These are phyloP conservation scores for Ophiostoma sp. DNA, from an alignment of 2,329 filamentous ascomycete species.

Conservation along the genomic window DNA sequence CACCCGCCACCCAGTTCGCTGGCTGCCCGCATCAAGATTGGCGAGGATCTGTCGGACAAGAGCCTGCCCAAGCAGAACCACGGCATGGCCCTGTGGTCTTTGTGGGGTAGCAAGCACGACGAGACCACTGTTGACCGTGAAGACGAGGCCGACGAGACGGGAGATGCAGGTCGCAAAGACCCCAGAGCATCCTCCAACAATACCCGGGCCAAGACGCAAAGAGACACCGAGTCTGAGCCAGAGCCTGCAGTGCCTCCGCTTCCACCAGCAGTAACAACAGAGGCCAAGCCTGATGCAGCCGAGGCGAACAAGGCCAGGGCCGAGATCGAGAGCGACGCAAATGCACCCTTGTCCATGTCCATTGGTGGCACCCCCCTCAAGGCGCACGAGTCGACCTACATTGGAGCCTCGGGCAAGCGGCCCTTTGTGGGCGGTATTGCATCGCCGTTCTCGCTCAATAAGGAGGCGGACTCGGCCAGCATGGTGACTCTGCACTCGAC, in stretches of 20 bases:
- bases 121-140: constrained; percentile 62
- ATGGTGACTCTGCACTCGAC: constrained; percentile 59
- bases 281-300: not conserved
- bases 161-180: not conserved
- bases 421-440: constrained; percentile 65
- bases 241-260: not conserved
- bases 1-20: constrained; percentile 77
- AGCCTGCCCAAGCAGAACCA: constrained; percentile 55
- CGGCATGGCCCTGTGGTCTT: constrained; percentile 75
- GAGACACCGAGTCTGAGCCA: constrained; percentile 29
- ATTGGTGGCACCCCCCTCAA: constrained; percentile 4
- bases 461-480: constrained; percentile 61
- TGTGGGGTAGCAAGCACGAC: constrained; percentile 87
- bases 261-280: constrained; percentile 30
- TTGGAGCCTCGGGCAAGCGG: constrained; percentile 55
- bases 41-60: constrained; percentile 45
- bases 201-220: constrained; percentile 29
- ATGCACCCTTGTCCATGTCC: not conserved
- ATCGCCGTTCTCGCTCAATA: constrained; percentile 64
- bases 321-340: not conserved
- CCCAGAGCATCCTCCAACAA: not conserved
- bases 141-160: constrained; percentile 43
- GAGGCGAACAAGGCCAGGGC: not conserved
- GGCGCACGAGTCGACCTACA: constrained; percentile 24
- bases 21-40: constrained; percentile 59